Evolutionary conservation across 2,329 filamentous ascomycete genomes (phyloP), one percentile per base, ranked within the genome.

Genomic region (Escovopsis weberi): DNA sequence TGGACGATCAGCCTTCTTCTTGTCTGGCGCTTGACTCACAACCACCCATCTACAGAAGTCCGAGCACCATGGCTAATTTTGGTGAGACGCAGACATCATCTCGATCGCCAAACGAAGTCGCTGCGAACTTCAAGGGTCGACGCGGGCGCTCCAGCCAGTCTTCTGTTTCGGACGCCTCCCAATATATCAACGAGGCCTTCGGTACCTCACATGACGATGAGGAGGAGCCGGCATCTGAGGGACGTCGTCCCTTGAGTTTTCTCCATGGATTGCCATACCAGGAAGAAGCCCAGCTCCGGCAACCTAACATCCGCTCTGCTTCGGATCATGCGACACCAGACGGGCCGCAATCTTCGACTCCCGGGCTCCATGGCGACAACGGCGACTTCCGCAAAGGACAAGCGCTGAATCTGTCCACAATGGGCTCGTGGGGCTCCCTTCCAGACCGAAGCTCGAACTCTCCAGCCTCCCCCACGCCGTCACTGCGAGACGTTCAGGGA

Each of bases 111-210:
- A 61, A 58, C 62, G 67, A 76, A 65, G 64, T 67, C 59, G 69
- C 71, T 59, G 66, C 64, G 56, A 74, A 66, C 60, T 74, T 76
- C 61, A 63, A 70, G 52, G 72, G 61, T 59, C 72, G 72, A 60
- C 74, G 74, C 55, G 73, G 73, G 50, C 74, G 77, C 60, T 62
- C 61, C 46, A 72, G 63, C 55, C 71, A 76, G 54, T 65, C 77
- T 40, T 78, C 74, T 44, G 78, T 94, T 60, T 91, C 84, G 61
- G 87, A 94, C 64, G 83, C 88, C 47, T 86, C 75, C 64, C 86
- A 94, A 65, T 88, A 94, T 74, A 85, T 94, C 59, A 94, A 87
- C 44, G 88, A 94, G 62, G 83, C 86, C 46, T 94, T 94, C 62
- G 85, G 85, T 41, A 87, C 87, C 54, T 75, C 94, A 63, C 94